phyloP scores from a whole-genome alignment of 164 flowering plant species.

The Platanus orientalis region DNA sequence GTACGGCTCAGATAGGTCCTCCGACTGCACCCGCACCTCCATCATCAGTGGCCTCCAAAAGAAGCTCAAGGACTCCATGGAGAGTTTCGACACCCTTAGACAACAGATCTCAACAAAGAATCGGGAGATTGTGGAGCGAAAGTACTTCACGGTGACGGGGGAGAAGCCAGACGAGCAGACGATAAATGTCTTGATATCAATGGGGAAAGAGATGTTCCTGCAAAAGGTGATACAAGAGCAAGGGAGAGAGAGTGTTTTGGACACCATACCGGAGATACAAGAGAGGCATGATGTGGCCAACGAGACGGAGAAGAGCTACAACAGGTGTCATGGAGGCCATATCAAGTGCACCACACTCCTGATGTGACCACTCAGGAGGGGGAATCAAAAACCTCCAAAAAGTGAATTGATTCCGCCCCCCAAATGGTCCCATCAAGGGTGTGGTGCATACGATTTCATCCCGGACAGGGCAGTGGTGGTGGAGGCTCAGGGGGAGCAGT shows the following conservation, averaged over 20 bases:
- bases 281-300: conserved; percentile 61
- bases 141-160: not conserved
- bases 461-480: conserved; percentile 64
- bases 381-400: too few species aligned
- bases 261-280: conserved; percentile 55
- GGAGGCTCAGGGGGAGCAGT: conserved; percentile 47
- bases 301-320: conserved; percentile 65
- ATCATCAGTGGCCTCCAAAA: not conserved
- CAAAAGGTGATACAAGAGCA: conserved; percentile 73
- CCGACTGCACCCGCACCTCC: too few species aligned
- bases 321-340: too few species aligned
- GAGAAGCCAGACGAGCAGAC: conserved; percentile 48
- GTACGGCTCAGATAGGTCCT: too few species aligned
- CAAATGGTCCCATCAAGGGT: too few species aligned
- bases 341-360: too few species aligned
- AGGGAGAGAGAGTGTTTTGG: conserved; percentile 49
- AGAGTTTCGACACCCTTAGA: not conserved
- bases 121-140: not conserved
- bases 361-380: too few species aligned
- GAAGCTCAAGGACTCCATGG: not conserved
- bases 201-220: conserved; percentile 72
- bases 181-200: conserved; percentile 55
- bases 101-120: not conserved
- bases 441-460: too few species aligned
- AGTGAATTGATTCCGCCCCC: too few species aligned